Evolutionary conservation across 176 grass and related monocot species (phyloP), one percentile per base, ranked within the genome.

Genomic region (Carex pumila): DNA sequence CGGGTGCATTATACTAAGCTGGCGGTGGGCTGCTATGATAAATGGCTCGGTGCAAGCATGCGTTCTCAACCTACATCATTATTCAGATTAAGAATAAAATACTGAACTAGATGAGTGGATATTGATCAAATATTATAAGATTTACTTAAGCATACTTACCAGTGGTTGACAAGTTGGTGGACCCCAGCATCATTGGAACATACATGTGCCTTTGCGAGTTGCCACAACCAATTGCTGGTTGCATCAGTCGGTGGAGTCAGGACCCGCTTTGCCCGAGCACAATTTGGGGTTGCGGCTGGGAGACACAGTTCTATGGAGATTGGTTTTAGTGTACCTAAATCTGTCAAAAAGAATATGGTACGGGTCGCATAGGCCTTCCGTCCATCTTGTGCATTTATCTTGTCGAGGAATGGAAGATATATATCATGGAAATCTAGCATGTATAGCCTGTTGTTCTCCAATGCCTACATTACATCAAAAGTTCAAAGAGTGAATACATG

Each of bases 131-230:
- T 56, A 18, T 8, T 55, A 77, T 32, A 55, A 19, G 34, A 77
- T 77, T 17, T 50, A 49, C 7, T 5, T 12, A 34, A 1, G 39
- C 32, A 21, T 87, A 98, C 32, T 17, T 87, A 98, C 95, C 93
- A 99, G 76, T 99, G 97, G 79, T 95, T 99, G 70, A 99, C 81
- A 62, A 99, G 93, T 83, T 99, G 93, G 87, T 99, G 93, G 9
- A 96, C 88, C 9, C 93, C 97, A 17, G 97, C 93, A 71, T 99
- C 97, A 78, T 99, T 99, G 91, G 97, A 92, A 87, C 93, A 92
- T 29, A 96, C 97, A 61, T 99, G 97, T 0, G 97, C 97, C 90
- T 99, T 99, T 72, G 93, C 93, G 37, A 99, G 88, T 80, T 99
- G 93, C 97, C 97, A 99, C 11, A 99, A 84, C 97, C 97, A 99